Base-by-base conservation (phyloP, 1,284 basidiomycete genomes). In the Leccinum solheimii region DNA sequence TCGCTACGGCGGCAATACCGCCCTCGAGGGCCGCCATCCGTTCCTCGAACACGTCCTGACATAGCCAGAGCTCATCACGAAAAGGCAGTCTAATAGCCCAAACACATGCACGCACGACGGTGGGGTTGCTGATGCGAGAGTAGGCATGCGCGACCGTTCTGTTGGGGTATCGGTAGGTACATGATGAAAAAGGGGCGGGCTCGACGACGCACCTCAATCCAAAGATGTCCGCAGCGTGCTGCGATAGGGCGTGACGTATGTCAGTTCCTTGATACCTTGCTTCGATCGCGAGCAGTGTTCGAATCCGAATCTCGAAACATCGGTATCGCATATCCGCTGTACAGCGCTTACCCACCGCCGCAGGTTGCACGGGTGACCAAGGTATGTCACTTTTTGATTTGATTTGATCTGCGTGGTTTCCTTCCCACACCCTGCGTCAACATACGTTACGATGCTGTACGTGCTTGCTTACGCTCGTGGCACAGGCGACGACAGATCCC, bases 1-100 rank as follows among this genome's bases (percentile, higher is more conserved):
- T 81, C 3, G 92, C 92, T 3, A 94, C 81, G 21, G 92, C 92
- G 0, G 88, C 92, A 6, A 81, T 79, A 55, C 93, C 92, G 19
- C 91, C 90, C 72, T 95, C 92, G 30, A 94, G 81, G 0, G 89
- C 89, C 5, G 91, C 90, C 14, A 95, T 87, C n/a, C 93, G 85
- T 67, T 90, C 84, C 76, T 95, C 93, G 66, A 95, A 93, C 4
- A 68, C 48, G 14, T 88, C 87, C 85, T 88, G 58, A 49, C 11
- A 36, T 11, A 38, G 21, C 51, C 26, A 16, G 38, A 3, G 56
- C n/a, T 4, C 9, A 2, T 48, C 13, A 54, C 4, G 32, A 36
- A 36, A 36, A n/a, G 14, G 32, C 34, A 49, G 23, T 49, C 6
- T 1, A 49, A 49, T 26, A 9, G 13, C 0, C 11, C 11, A 26